These are phyloP conservation scores for Rhododendron simsii DNA, from an alignment of 148 eudicot genomes.

Conservation along the genomic window DNA sequence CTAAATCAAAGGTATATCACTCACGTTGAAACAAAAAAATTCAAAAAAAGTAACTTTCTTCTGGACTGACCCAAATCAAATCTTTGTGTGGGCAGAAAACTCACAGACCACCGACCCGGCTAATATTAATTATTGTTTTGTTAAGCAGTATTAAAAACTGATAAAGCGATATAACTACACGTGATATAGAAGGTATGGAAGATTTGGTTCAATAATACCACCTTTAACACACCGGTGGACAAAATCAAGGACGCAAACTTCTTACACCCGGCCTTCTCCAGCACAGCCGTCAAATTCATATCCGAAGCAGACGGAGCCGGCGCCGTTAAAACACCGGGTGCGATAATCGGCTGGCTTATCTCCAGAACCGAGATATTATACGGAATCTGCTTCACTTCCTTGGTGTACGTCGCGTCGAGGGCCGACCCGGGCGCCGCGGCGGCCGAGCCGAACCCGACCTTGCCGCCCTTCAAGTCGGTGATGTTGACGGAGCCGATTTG, in stretches of 20 bases:
- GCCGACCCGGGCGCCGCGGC: slow-evolving; percentile 30
- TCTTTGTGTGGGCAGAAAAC: no score
- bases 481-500: slow-evolving; percentile 51
- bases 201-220: background rate
- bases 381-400: slow-evolving; percentile 39
- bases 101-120: no score
- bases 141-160: background rate
- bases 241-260: slow-evolving; percentile 26
- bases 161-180: background rate
- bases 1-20: no score
- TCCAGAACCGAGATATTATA: slow-evolving; percentile 46
- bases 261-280: slow-evolving; percentile 35
- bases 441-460: slow-evolving; percentile 68
- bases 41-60: no score
- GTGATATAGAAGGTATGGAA: background rate
- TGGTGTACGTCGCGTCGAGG: slow-evolving; percentile 38
- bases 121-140: no score
- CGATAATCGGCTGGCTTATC: slow-evolving; percentile 22
- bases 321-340: slow-evolving; percentile 27
- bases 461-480: slow-evolving; percentile 54
- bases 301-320: slow-evolving; percentile 29
- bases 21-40: no score
- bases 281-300: slow-evolving; percentile 21
- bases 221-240: slow-evolving; percentile 26
- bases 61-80: no score